phyloP scores from a whole-genome alignment of 345 rosid species.

The Citropsis articulata region DNA sequence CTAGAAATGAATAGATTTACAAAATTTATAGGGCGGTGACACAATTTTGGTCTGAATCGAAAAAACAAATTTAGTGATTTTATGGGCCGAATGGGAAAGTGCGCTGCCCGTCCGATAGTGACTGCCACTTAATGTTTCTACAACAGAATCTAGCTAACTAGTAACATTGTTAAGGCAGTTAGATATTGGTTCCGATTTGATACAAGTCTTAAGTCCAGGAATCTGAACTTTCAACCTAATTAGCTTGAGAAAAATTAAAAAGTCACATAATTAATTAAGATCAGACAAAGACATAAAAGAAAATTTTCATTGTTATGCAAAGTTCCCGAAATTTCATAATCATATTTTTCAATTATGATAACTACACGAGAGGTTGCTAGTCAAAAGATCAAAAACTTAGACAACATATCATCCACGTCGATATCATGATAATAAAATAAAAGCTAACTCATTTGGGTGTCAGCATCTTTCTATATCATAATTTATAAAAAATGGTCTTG shows the following conservation, averaged over 20 bases:
- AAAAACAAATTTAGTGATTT: too few species aligned
- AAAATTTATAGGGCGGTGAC: too few species aligned
- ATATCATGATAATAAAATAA: too few species aligned
- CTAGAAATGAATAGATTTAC: rapidly evolving
- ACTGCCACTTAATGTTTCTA: too few species aligned
- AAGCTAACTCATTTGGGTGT: background rate
- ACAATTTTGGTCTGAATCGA: too few species aligned
- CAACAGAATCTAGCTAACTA: too few species aligned
- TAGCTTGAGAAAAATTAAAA: background rate
- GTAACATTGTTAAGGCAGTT: too few species aligned
- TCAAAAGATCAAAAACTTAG: background rate
- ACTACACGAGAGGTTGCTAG: background rate
- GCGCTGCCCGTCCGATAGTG: too few species aligned
- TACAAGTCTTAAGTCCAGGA: too few species aligned
- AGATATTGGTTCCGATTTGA: too few species aligned
- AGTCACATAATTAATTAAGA: background rate
- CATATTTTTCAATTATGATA: background rate
- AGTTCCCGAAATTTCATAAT: background rate
- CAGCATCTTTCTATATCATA: background rate
- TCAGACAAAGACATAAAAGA: background rate
- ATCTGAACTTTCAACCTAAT: background rate
- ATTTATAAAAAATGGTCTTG: too few species aligned
- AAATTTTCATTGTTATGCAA: background rate
- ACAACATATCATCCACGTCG: background rate
- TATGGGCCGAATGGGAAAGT: too few species aligned